These are phyloP conservation scores for Stephania cephalantha DNA, from an alignment of 164 flowering plant species.

Conservation along the genomic window DNA sequence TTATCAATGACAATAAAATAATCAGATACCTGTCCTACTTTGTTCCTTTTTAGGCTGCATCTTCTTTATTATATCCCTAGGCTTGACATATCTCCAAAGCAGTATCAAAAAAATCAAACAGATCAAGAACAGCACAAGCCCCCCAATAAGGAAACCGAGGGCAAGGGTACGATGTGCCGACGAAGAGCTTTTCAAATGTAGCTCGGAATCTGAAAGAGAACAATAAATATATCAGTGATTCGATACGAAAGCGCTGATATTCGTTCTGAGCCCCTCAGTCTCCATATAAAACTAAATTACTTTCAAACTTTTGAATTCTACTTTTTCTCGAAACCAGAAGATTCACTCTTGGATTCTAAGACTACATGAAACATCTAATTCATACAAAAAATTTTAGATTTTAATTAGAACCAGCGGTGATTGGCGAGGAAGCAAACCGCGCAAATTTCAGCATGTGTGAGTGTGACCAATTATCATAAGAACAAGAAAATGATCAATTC, in stretches of 20 bases:
- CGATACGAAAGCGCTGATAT: background rate
- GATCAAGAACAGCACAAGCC: slow-evolving; percentile 27
- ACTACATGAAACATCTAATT: no score
- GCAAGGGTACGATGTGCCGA: slow-evolving; percentile 11
- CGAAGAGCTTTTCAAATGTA: slow-evolving; percentile 5
- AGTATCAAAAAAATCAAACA: slow-evolving; percentile 32
- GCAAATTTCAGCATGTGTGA: no score
- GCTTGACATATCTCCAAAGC: slow-evolving; percentile 28
- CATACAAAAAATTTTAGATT: no score
- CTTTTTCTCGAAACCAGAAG: background rate
- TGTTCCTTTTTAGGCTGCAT: slow-evolving; percentile 5
- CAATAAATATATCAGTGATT: no score
- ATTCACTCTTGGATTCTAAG: background rate
- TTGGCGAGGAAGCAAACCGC: no score
- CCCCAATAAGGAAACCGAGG: slow-evolving; percentile 42
- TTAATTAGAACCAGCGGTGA: no score
- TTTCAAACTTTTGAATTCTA: slow-evolving; percentile 1
- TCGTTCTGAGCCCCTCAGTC: background rate
- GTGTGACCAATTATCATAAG: no score
- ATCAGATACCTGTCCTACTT: slow-evolving; percentile 18
- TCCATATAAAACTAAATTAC: background rate
- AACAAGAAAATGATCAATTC: no score
- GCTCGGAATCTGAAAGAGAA: background rate
- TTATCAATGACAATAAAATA: background rate
- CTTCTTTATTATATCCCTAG: slow-evolving; percentile 19